Evolutionary conservation across 2,329 filamentous ascomycete genomes (phyloP).

Genomic region (Waltergamsia citrina): DNA sequence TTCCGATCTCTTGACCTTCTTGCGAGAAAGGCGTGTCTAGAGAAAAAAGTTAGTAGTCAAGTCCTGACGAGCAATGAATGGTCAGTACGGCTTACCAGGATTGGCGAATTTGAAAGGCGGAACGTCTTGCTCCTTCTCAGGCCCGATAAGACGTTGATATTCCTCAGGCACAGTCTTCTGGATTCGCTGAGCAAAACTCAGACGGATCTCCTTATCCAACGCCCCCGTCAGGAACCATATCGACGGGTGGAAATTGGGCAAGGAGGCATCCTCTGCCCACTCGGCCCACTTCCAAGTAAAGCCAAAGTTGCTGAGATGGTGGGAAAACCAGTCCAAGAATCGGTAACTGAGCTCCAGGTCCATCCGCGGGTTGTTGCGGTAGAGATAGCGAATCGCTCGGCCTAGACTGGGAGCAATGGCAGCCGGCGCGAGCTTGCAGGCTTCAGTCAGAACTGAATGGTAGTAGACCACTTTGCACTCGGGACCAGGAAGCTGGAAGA

Average conservation of each 20-base stretch:
- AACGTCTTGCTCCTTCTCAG: slow-evolving; percentile 89
- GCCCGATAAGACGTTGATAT: slow-evolving; percentile 72
- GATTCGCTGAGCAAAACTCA: slow-evolving; percentile 94
- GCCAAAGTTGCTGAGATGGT: slow-evolving; percentile 97
- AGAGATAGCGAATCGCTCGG: slow-evolving; percentile 84
- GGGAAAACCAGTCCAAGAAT: slow-evolving; percentile 95
- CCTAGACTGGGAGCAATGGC: slow-evolving; percentile 94
- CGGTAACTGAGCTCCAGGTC: slow-evolving; percentile 80
- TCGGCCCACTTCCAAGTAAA: slow-evolving; percentile 99
- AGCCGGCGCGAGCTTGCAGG: slow-evolving; percentile 89
- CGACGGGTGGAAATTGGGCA: slow-evolving; percentile 70
- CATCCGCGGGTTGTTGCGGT: slow-evolving; percentile 70
- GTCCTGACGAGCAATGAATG: too few relatives aligned
- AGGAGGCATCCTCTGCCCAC: slow-evolving; percentile 79
- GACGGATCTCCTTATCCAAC: slow-evolving; percentile 90
- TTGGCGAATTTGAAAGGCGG: slow-evolving; percentile 87
- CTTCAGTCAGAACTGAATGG: slow-evolving; percentile 87
- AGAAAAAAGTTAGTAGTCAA: background rate
- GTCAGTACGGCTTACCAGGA: slow-evolving; percentile 54
- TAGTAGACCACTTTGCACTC: slow-evolving; percentile 97
- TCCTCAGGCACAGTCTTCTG: slow-evolving; percentile 82
- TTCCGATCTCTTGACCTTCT: slow-evolving; percentile 75
- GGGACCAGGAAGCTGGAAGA: slow-evolving; percentile 76
- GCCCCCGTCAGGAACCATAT: slow-evolving; percentile 90
- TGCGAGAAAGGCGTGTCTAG: slow-evolving; percentile 69